Evolutionary conservation across 1,139 yeast species (phyloP), one percentile per base, ranked within the genome.

Genomic region (Yamadazyma triangularis): DNA sequence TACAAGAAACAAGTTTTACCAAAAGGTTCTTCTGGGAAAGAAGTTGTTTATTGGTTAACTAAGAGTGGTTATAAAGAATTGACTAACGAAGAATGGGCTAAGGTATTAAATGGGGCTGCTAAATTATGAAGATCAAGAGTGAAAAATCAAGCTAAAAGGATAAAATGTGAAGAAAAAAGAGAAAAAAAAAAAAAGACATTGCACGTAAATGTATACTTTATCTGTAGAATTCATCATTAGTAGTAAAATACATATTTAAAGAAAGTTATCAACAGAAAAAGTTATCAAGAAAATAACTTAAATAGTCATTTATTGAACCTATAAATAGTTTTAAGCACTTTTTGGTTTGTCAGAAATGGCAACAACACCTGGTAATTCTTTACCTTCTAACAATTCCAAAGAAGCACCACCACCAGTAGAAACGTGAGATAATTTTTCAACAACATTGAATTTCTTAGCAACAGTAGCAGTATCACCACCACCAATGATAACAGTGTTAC

Each of bases 391-490:
- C 62, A 89, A 81, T 70, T 89, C 97, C 62, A 89, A 78, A 40
- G 96, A 88, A 47, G 97, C 97, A 77, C 97, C 97, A 70, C 97
- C 97, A 70, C 97, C 97, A 44, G 97, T 89, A 47, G 96, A 88
- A 46, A 89, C 96, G 68, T 89, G 97, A 35, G 96, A 86, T 57
- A 89, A 78, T 74, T 88, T 85, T 60, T 85, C 94, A 53, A 86
- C 91, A 45, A 79, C 95, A 58, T 95, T 96, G 65, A 70, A 89
- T 75, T 89, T 89, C 85, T 88, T 88, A 54, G 96, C 96, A 47
- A 88, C 97, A 48, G 97, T 89, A 48, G 97, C 97, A 54, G 97
- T 89, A 70, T 89, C 97, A 76, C 97, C 97, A 79, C 97, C 97
- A 64, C 97, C 97, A 53, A 89, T 83, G 65, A 91, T 91, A 45